Base-by-base conservation (phyloP, 2,329 filamentous ascomycete species). In the Thermoascus crustaceus region DNA sequence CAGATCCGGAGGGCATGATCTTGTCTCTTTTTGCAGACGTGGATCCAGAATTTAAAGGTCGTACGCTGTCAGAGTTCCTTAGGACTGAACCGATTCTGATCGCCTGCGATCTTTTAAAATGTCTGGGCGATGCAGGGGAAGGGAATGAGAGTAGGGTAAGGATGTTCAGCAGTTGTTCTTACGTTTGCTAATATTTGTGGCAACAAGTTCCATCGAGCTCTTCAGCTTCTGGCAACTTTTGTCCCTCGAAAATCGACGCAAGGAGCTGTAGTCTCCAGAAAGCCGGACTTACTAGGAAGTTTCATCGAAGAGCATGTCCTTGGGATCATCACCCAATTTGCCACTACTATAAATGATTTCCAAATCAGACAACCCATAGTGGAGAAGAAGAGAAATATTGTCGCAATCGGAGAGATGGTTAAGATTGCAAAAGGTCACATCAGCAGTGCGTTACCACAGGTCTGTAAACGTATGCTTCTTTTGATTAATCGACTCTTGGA, bases 371-470 rank as follows among this genome's bases (percentile, higher is more conserved):
- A 76, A 37, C 73, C 61, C 44, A 68, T 63, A 49, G 73, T 55
- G 50, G 87, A 95, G 54, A 85, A 87, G 50, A 76, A 76, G 37
- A 75, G 82, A 39, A 87, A 81, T 48, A 76, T 98, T 6, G 76
- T 76, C 44, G 88, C 85, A 4, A 82, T 98, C 54, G 83, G 86
- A 47, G 85, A 94, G 54, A 84, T 98, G 75, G 82, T 95, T 32
- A 76, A 70, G 35, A 68, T 93, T 32, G 83, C 85, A 29, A 81
- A 78, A 49, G 71, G 71, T 2, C 79, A 84, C 51, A 77, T 88
- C 20, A 80, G 78, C 41, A 78, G 82, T 48, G 91, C 85, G 32
- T 70, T 94, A 25, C 89, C 91, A 14, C 89, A 95, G 68, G 84
- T 86, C 60, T 47, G 70, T 60, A 34, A 10, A 26, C 9, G 13